phyloP scores from a whole-genome alignment of 1,284 basidiomycete species.

The Rhodotorula sp. region DNA sequence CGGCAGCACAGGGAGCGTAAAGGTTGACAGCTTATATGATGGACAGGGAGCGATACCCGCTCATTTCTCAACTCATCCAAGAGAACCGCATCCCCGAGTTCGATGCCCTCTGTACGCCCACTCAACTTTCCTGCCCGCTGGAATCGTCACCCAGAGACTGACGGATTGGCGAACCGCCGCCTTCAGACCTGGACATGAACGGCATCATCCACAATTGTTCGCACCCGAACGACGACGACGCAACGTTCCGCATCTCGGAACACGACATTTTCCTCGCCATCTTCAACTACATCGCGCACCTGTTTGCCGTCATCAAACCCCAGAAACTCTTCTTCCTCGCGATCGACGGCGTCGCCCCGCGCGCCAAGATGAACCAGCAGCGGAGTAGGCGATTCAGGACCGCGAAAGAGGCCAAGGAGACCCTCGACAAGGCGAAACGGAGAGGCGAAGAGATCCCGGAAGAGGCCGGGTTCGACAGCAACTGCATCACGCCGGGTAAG shows the following conservation, averaged over 20 bases:
- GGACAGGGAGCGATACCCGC: constrained; percentile 86
- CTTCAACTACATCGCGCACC: constrained; percentile 93
- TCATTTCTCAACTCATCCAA: constrained; percentile 95
- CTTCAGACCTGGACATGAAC: constrained; percentile 81
- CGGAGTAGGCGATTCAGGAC: constrained; percentile 90
- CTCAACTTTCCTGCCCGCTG: not conserved
- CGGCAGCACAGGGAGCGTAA: not conserved
- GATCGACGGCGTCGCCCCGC: constrained; percentile 94
- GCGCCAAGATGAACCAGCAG: constrained; percentile 99
- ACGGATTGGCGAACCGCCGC: not conserved
- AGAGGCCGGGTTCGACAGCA: constrained; percentile 81
- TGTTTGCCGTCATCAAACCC: constrained; percentile 96
- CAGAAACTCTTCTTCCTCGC: constrained; percentile 81
- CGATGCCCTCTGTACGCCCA: constrained; percentile 41
- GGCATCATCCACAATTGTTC: constrained; percentile 98
- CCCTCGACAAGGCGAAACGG: constrained; percentile 76
- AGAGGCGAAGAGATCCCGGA: constrained; percentile 89
- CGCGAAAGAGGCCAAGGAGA: constrained; percentile 86
- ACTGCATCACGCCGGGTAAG: constrained; percentile 96
- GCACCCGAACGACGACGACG: constrained; percentile 90
- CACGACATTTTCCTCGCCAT: constrained; percentile 97
- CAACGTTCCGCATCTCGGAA: constrained; percentile 91
- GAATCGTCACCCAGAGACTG: not conserved
- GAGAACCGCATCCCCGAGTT: constrained; percentile 94
- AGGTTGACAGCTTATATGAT: too few relatives aligned